phyloP scores from a whole-genome alignment of 495 filamentous ascomycete genomes.

The Neohortaea acidophila region DNA sequence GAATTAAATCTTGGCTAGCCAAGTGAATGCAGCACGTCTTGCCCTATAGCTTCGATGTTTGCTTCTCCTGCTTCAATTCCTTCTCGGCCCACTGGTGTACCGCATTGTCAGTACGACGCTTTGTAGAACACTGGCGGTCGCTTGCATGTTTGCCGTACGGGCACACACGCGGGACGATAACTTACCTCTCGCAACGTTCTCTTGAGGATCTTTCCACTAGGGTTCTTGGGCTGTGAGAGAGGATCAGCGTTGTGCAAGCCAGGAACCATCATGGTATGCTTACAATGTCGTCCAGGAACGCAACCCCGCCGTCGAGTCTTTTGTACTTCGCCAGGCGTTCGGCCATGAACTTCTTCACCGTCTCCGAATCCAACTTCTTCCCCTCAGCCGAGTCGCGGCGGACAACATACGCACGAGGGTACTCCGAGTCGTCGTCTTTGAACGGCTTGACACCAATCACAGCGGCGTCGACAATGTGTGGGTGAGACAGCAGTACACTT shows the following conservation, averaged over 20 bases:
- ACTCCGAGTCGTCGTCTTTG: constrained; percentile 35
- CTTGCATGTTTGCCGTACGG: too few species aligned
- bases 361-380: constrained; percentile 29
- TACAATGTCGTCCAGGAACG: constrained; percentile 52
- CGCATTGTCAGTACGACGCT: too few species aligned
- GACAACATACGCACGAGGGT: constrained; percentile 59
- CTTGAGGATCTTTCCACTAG: constrained; percentile 14
- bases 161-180: too few species aligned
- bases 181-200: constrained; percentile 7
- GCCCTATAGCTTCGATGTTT: too few species aligned
- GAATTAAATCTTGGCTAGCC: too few species aligned
- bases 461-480: constrained; percentile 53
- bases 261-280: constrained; percentile 39
- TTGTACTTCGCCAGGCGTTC: constrained; percentile 41
- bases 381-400: constrained; percentile 35
- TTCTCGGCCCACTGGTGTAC: too few species aligned
- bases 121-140: too few species aligned
- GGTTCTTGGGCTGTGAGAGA: not conserved
- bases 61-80: too few species aligned
- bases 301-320: constrained; percentile 53
- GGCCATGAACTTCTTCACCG: constrained; percentile 33
- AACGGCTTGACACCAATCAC: constrained; percentile 57
- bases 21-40: too few species aligned
- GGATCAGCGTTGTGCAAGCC: not conserved
- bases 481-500: constrained; percentile 45